phyloP scores from a whole-genome alignment of 257 asterid species.

The Solanum ossicruentum region DNA sequence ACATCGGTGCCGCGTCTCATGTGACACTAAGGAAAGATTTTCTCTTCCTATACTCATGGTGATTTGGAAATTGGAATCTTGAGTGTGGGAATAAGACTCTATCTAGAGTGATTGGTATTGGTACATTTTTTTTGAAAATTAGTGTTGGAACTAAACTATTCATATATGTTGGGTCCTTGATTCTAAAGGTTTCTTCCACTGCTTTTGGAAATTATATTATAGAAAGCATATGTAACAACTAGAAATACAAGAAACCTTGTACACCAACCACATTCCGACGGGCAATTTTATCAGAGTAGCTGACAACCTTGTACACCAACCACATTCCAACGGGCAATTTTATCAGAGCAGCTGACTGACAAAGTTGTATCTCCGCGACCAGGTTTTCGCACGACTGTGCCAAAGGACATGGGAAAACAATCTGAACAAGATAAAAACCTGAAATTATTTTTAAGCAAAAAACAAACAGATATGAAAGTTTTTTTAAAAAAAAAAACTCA shows the following conservation, averaged over 20 bases:
- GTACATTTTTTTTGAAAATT: no score
- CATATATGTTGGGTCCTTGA: neutral
- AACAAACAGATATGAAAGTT: neutral
- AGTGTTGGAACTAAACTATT: no score
- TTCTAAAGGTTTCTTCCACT: neutral
- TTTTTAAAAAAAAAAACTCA: no score
- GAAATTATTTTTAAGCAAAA: neutral
- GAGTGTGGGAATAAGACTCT: no score
- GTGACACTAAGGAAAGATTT: no score
- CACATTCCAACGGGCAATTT: constrained; percentile 92
- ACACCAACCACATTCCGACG: constrained; percentile 93
- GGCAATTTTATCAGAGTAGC: constrained; percentile 98
- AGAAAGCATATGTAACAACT: constrained; percentile 2
- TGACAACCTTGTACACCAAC: constrained; percentile 91
- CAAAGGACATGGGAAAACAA: constrained; percentile 17
- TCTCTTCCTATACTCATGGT: no score
- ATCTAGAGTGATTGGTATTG: no score
- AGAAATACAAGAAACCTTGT: constrained; percentile 50
- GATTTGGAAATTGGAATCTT: no score
- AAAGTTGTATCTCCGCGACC: constrained; percentile 94
- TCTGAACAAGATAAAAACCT: constrained; percentile 5
- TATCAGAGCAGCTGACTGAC: constrained; percentile 97
- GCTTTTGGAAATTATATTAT: neutral
- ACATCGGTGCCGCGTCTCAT: no score
- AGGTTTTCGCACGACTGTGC: constrained; percentile 87